Evolutionary conservation across 2,329 filamentous ascomycete genomes (phyloP).

Genomic region (Penicillium verrucosum): DNA sequence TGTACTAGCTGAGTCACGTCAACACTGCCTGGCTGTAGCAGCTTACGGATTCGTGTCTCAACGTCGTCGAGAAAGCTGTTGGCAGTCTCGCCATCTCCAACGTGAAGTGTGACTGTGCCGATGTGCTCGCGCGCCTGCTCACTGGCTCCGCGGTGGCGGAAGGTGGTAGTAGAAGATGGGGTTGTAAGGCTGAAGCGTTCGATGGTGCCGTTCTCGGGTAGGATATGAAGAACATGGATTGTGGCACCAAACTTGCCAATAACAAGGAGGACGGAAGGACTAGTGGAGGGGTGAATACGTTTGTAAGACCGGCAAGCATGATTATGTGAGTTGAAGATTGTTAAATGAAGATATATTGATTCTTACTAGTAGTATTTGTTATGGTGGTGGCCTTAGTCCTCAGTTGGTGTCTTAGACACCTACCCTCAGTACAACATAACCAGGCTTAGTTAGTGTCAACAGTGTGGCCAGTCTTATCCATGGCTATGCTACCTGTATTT

Average conservation of each 20-base stretch:
- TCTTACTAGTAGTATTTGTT: background rate
- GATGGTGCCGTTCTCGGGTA: background rate
- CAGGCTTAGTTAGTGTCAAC: too few species aligned
- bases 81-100: background rate
- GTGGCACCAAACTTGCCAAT: background rate
- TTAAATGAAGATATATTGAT: background rate
- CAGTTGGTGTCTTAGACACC: too few species aligned
- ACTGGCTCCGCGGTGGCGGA: background rate
- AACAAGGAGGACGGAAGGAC: background rate
- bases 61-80: background rate
- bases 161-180: background rate
- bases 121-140: background rate
- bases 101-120: background rate
- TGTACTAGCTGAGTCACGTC: background rate
- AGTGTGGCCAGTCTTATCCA: too few species aligned
- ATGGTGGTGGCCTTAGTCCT: too few species aligned
- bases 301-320: background rate
- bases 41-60: background rate
- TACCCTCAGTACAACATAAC: too few species aligned
- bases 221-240: background rate
- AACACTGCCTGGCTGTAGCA: background rate
- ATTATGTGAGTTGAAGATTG: background rate
- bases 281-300: background rate
- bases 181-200: background rate
- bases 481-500: too few species aligned